These are phyloP conservation scores for Collybia mongolica DNA, from an alignment of 768 basidiomycete genomes.

Conservation along the genomic window DNA sequence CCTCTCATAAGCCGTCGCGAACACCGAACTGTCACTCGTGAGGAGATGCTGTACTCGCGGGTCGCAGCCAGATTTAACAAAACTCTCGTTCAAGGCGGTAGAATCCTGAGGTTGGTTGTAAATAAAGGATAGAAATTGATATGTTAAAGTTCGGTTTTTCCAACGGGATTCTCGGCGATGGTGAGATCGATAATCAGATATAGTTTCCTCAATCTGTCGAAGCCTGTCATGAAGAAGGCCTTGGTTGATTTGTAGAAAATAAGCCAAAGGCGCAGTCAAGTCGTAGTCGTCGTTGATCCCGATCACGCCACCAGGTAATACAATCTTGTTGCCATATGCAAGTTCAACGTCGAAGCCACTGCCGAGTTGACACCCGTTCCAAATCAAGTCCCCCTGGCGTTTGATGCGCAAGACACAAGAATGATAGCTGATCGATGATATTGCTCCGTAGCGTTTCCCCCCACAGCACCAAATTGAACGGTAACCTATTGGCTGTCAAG, in stretches of 20 bases:
- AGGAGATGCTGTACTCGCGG: slow-evolving; percentile 53
- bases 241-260: slow-evolving; percentile 59
- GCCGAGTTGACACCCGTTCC: slow-evolving; percentile 55
- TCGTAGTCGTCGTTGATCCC: slow-evolving; percentile 68
- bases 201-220: slow-evolving; percentile 39
- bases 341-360: slow-evolving; percentile 69
- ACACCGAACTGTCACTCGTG: slow-evolving; percentile 39
- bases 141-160: slow-evolving; percentile 57
- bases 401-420: slow-evolving; percentile 50
- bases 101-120: slow-evolving; percentile 56
- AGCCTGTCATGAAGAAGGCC: slow-evolving; percentile 43
- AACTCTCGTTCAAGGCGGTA: slow-evolving; percentile 39
- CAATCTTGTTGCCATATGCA: slow-evolving; percentile 51
- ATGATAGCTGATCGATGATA: slow-evolving; percentile 43
- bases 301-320: slow-evolving; percentile 48
- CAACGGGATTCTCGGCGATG: slow-evolving; percentile 44
- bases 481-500: slow-evolving; percentile 44
- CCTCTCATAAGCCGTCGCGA: slow-evolving; percentile 53
- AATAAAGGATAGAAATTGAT: slow-evolving; percentile 59
- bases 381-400: slow-evolving; percentile 48
- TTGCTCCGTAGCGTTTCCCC: slow-evolving; percentile 48
- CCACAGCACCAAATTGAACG: slow-evolving; percentile 42
- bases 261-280: slow-evolving; percentile 59
- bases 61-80: slow-evolving; percentile 51
- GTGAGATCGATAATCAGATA: slow-evolving; percentile 53